Conservation (phyloP, 176 grass and related monocot species). For the Oryza brachyantha region DNA sequence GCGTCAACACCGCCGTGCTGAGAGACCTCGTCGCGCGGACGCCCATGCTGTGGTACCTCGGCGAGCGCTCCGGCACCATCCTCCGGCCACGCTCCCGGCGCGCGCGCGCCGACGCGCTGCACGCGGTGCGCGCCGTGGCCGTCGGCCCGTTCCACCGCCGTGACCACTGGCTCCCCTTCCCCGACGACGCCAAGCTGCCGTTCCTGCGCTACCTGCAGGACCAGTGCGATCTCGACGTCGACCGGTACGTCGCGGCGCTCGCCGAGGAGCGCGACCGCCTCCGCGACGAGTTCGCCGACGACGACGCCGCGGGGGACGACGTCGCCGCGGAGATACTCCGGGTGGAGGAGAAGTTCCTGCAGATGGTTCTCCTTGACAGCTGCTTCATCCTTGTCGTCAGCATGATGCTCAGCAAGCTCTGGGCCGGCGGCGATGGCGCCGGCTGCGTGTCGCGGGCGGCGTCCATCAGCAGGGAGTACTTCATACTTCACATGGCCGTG, state of each 20-base stretch:
- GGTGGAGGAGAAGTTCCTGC: constrained; percentile 26
- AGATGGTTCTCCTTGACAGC: constrained; percentile 61
- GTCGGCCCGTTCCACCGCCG: constrained; percentile 55
- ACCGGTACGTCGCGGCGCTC: constrained; percentile 1
- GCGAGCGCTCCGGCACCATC: constrained; percentile 38
- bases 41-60: constrained; percentile 49
- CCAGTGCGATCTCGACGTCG: constrained; percentile 20
- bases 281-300: constrained; percentile 37
- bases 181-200: constrained; percentile 42
- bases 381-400: constrained; percentile 44
- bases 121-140: constrained; percentile 44
- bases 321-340: neutral
- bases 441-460: constrained; percentile 20
- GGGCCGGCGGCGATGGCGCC: neutral
- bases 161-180: constrained; percentile 16
- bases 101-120: constrained; percentile 16
- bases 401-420: constrained; percentile 31
- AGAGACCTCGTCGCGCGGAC: constrained; percentile 45
- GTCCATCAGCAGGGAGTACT: constrained; percentile 37
- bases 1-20: constrained; percentile 38
- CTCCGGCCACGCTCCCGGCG: constrained; percentile 34
- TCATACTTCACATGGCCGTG: constrained; percentile 41
- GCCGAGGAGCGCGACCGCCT: constrained; percentile 16
- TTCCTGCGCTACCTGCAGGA: constrained; percentile 47
- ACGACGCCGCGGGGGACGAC: neutral